Base-by-base conservation (phyloP, 495 filamentous ascomycete species). In the Terfezia boudieri region DNA sequence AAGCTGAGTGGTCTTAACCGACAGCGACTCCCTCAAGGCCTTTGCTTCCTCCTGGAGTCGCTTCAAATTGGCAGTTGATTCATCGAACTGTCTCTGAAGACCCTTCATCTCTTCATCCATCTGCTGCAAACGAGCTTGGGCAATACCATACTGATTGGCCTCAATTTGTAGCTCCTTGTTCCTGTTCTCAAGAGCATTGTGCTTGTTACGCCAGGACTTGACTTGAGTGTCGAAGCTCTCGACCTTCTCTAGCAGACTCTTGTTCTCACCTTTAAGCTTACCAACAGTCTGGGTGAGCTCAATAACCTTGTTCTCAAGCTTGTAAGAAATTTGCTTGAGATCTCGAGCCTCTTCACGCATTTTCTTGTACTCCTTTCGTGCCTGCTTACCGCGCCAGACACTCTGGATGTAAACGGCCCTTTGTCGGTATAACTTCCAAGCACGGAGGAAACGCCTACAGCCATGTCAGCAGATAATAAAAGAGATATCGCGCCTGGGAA, bases 311-410 rank as follows among this genome's bases (percentile, higher is more conserved):
- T 96, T 95, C 73, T 96, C 92, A 62, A 98, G 70, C 72, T 92
- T 96, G 71, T 96, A 96, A 12, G 88, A 95, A 59, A 98, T 98
- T 67, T 95, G 86, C 71, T 94, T 94, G 61, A 98, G 77, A 73
- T 98, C 90, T 63, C 92, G 82, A 41, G 90, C 88, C 67, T 98
- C 92, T 67, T 93, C 89, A 52, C 92, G 84, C 53, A 93, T 68
- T 48, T 66, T 78, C 77, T 93, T 95, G 73, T 98, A 98, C 52
- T 74, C 77, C 53, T 73, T 75, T 56, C 92, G 76, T 54, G 90
- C 92, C 58, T 71, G 60, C 70, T 76, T 90, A 59, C 87, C 90
- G 63, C 92, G 78, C 87, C 87, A 95, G 59, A 96, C 65, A 70
- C 81, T 95, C 68, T 98, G 90, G 46, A 94, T 79, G 66, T 93